Evolutionary conservation across 768 basidiomycete species (phyloP), one percentile per base, ranked within the genome.

Genomic region (Lactarius tabidus): DNA sequence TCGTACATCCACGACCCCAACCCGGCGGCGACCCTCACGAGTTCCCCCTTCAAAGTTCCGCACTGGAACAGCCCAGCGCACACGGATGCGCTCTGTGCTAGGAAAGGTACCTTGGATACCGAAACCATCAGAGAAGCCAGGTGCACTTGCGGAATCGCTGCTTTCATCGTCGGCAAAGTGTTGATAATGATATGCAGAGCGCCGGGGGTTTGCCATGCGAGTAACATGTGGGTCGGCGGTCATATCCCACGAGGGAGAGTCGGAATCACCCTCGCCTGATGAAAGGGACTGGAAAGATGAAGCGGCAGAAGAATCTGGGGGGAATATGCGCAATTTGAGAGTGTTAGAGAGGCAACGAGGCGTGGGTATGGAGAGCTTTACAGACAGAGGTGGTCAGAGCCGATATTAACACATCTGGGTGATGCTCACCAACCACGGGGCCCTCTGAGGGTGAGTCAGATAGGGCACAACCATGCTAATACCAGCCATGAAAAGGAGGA

Each of bases 81-180:
- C 76, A 31, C 89, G 86, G 57, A 93, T 80, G 20, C 85, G 82
- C 55, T 93, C 90, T 0, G 91, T 80, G 56, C 87, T 89, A 0
- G 87, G 89, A 70, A 93, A 93, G 1, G 88, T 85, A 3, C 90
- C 90, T 72, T 86, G 85, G n/a, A 91, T 81, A 20, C 84, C 81
- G 63, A 84, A 87, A 1, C 83, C 86, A 51, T 88, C 86, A 20
- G 84, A 76, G 65, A 84, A 80, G 1, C 78, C 77, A 2, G 82
- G 82, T 9, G 79, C 77, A 73, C 81, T 39, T 74, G 79, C 86
- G 1, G 89, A 87, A 71, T 91, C 90, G 45, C 88, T 89, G 3
- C 89, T 88, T 71, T 93, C 90, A 69, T 91, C 91, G 68, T 93
- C 90, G 0, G 90, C 90, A 71, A 91, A 85, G 70, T 88, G 81